Conservation (phyloP, 1,284 basidiomycete genomes). For the Neotropicomus parvogracilis region DNA sequence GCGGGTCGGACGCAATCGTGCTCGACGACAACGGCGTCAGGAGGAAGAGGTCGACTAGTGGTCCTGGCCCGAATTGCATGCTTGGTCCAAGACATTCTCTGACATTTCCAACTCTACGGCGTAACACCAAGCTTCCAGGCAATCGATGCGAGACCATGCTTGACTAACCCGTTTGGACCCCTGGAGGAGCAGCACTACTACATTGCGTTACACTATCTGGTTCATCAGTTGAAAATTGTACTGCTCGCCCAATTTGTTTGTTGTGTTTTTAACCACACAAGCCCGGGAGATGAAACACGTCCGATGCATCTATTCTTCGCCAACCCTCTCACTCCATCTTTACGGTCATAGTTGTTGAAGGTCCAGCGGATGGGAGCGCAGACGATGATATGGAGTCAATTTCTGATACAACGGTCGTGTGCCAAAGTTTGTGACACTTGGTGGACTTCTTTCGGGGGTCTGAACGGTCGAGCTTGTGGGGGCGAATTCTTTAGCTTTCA, state of each 20-base stretch:
- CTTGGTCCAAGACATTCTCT: conserved; percentile 58
- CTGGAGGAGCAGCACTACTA: conserved; percentile 85
- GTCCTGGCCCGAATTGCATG: conserved; percentile 61
- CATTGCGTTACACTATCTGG: conserved; percentile 80
- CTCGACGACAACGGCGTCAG: conserved; percentile 44
- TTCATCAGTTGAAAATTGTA: too few relatives aligned
- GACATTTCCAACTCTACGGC: conserved; percentile 51
- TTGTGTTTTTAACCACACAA: too few relatives aligned
- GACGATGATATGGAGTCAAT: conserved; percentile 38
- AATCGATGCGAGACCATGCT: conserved; percentile 5
- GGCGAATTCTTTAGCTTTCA: conserved; percentile 59
- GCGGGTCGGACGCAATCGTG: conserved; percentile 45
- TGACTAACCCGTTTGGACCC: conserved; percentile 72
- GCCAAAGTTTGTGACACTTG: conserved; percentile 64
- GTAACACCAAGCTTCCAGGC: conserved; percentile 33
- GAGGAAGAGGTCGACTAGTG: conserved; percentile 39
- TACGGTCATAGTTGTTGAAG: too few relatives aligned
- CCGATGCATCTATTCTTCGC: too few relatives aligned
- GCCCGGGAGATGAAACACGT: too few relatives aligned
- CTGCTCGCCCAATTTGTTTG: too few relatives aligned
- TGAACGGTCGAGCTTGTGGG: background rate
- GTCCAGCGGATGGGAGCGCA: conserved; percentile 21
- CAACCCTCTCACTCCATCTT: too few relatives aligned
- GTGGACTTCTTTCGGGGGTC: conserved; percentile 24
- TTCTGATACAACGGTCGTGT: conserved; percentile 60